These are phyloP conservation scores for Solanum clarkiae DNA, from an alignment of 257 asterid genomes.

Conservation along the genomic window DNA sequence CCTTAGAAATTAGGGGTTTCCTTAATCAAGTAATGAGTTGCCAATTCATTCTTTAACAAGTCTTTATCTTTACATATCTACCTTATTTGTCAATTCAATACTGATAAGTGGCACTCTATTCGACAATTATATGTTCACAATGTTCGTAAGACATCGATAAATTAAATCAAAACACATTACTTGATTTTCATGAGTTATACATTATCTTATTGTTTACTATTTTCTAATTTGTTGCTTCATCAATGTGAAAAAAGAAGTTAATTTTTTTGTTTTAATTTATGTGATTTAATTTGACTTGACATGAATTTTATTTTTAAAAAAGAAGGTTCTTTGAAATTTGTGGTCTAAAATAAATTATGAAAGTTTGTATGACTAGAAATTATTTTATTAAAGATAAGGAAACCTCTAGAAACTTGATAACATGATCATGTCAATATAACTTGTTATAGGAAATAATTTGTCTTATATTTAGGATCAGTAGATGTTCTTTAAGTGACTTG, in stretches of 20 bases:
- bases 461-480: not conserved
- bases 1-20: too few species aligned
- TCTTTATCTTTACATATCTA: not conserved
- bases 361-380: too few species aligned
- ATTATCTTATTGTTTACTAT: not conserved
- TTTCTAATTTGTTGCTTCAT: not conserved
- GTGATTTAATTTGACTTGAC: too few species aligned
- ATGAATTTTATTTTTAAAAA: too few species aligned
- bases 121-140: not conserved
- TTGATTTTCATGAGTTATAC: not conserved
- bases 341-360: too few species aligned
- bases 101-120: not conserved
- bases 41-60: too few species aligned
- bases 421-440: not conserved
- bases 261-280: too few species aligned
- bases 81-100: not conserved
- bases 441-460: not conserved
- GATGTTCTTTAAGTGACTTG: too few species aligned
- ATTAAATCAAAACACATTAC: not conserved
- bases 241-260: not conserved
- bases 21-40: too few species aligned
- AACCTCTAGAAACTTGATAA: not conserved
- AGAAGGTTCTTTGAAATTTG: too few species aligned
- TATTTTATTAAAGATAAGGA: not conserved
- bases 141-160: not conserved